phyloP scores from a whole-genome alignment of 2,329 filamentous ascomycete species.

The Botrytis elliptica region DNA sequence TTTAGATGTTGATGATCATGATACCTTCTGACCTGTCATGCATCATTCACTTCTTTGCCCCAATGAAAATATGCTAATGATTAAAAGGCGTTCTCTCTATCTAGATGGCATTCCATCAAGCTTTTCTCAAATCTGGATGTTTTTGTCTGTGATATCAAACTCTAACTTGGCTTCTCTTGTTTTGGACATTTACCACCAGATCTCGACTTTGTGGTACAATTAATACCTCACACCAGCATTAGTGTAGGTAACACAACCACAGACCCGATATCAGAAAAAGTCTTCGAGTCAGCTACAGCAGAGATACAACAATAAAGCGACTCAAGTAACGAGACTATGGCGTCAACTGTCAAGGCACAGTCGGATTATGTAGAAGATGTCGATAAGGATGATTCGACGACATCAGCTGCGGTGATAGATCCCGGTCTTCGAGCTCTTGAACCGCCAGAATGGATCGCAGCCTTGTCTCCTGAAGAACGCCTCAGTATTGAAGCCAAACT shows the following conservation, averaged over 20 bases:
- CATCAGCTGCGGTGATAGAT: not conserved
- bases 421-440: constrained; percentile 16
- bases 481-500: constrained; percentile 54
- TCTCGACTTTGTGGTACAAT: not conserved
- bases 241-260: not conserved
- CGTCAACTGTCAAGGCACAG: not conserved
- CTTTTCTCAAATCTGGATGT: not conserved
- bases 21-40: not conserved
- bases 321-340: not conserved
- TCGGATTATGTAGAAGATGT: constrained; percentile 8
- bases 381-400: constrained; percentile 6
- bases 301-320: not conserved
- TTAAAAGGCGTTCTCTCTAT: not conserved
- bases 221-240: not conserved
- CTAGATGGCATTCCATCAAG: not conserved
- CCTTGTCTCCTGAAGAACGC: constrained; percentile 53
- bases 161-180: not conserved
- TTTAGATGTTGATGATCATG: not conserved
- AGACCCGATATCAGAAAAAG: not conserved
- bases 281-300: no score
- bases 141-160: not conserved
- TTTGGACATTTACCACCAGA: not conserved
- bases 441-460: constrained; percentile 41
- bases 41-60: not conserved
- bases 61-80: not conserved